Evolutionary conservation across 257 asterid genomes (phyloP), one percentile per base, ranked within the genome.

Genomic region (Solanum virginianum): DNA sequence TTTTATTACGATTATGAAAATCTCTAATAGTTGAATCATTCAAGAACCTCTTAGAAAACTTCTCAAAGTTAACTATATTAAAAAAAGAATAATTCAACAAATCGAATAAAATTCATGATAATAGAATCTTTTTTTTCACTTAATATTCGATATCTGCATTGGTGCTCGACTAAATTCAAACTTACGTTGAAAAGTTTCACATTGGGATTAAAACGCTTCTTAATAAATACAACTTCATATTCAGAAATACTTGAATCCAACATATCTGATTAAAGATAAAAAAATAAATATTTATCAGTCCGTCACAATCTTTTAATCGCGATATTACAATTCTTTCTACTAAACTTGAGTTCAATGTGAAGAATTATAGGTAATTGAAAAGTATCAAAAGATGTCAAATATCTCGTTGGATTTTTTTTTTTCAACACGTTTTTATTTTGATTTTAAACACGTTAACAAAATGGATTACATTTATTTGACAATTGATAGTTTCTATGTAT

Each of bases 151-250:
- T 20, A 57, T 57, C 8, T 11, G 4, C 1, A 0, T 18, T 1
- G 0, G 0, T 8, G 1, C 9, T 1, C 0, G 0, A 4, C 26
- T 1, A 0, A 20, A 20, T 0, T 8, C 4, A 20, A 20, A 57
- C 20, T 20, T 57, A 2, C 9, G 5, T 20, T 0, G 6, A 1
- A 57, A 57, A 57, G 1, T 20, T 0, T 20, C 2, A 0, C 0
- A 57, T 57, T 1, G 0, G 10, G 1, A 9, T 18, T 43, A 43
- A 57, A 20, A 57, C 1, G 2, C 13, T 20, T 0, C 0, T 1
- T 57, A 57, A 8, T 1, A 8, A 57, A 18, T 57, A 0, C 0
- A 4, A 20, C 1, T 57, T 20, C 4, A 4, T 57, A 8, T 8
- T 1, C 0, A 9, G 0, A 1, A 8, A 2, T 3, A 20, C 1